Percentiles rank a stretch among this genome's conserved stretches.
Evolutionary conservation across 345 rosid genomes (phyloP).

Genomic region (Citrus glauca): DNA sequence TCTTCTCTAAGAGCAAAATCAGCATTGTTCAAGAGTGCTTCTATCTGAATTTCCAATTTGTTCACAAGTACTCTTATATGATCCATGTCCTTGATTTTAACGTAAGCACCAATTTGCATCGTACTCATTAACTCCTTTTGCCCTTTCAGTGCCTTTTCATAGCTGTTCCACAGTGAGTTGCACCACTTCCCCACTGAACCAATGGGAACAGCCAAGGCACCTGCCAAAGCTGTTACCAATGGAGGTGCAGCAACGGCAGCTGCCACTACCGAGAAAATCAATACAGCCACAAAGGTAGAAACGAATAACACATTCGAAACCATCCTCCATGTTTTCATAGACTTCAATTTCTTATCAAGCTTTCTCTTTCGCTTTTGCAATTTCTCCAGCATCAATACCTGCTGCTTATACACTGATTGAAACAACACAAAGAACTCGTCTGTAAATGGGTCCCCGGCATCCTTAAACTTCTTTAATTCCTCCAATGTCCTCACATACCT

Average conservation of each 20-base stretch:
- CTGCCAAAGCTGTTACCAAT: constrained; percentile 57
- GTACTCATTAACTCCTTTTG: constrained; percentile 48
- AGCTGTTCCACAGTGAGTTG: constrained; percentile 51
- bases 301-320: constrained; percentile 72
- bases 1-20: constrained; percentile 54
- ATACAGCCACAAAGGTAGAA: constrained; percentile 60
- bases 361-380: constrained; percentile 44
- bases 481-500: constrained; percentile 59
- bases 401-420: constrained; percentile 47
- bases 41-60: constrained; percentile 52
- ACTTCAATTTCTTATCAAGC: constrained; percentile 61
- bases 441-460: constrained; percentile 63
- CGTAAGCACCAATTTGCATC: constrained; percentile 41
- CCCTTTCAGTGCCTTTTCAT: constrained; percentile 52
- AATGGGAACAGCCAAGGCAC: constrained; percentile 64
- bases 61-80: constrained; percentile 49
- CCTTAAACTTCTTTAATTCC: constrained; percentile 61
- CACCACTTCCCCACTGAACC: constrained; percentile 87
- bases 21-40: constrained; percentile 47
- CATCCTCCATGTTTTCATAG: constrained; percentile 68
- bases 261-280: constrained; percentile 85
- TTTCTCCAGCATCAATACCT: constrained; percentile 46
- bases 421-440: constrained; percentile 57
- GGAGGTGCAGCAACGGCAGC: constrained; percentile 86
- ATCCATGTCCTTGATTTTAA: constrained; percentile 69